Evolutionary conservation across 306 rosid species (phyloP).

Genomic region (Betula pendula): DNA sequence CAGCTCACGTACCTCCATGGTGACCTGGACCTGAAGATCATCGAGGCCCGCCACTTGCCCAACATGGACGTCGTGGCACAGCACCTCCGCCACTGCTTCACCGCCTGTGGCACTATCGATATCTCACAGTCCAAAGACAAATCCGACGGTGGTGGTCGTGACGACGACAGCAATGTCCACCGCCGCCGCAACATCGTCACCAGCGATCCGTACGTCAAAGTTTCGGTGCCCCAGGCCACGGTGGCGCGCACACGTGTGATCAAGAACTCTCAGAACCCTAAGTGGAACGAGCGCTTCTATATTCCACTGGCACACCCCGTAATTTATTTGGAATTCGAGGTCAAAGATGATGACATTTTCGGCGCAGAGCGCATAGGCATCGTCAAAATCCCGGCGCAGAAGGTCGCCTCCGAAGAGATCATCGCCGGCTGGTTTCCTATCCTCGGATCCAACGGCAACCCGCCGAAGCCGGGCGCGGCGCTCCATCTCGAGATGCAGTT

Average conservation of each 20-base stretch:
- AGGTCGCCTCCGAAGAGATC: slow-evolving; percentile 37
- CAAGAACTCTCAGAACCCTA: slow-evolving; percentile 59
- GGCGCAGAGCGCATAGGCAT: slow-evolving; percentile 68
- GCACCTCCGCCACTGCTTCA: slow-evolving; percentile 75
- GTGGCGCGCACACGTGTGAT: slow-evolving; percentile 91
- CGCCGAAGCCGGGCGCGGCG: slow-evolving; percentile 51
- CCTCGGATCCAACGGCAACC: slow-evolving; percentile 33
- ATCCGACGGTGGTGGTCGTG: slow-evolving; percentile 9
- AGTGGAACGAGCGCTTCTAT: slow-evolving; percentile 62
- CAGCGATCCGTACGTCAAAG: slow-evolving; percentile 82
- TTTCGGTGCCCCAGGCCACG: slow-evolving; percentile 70
- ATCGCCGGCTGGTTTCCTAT: slow-evolving; percentile 61
- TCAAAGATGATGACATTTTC: slow-evolving; percentile 76
- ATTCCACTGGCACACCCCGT: slow-evolving; percentile 80
- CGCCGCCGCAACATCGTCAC: slow-evolving; percentile 43
- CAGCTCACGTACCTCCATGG: slow-evolving; percentile 64
- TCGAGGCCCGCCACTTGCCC: slow-evolving; percentile 62
- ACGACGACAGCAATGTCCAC: not conserved
- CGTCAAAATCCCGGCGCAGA: slow-evolving; percentile 52
- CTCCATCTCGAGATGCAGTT: slow-evolving; percentile 61
- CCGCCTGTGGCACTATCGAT: slow-evolving; percentile 64
- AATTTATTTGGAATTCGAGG: slow-evolving; percentile 57
- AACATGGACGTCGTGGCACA: slow-evolving; percentile 85
- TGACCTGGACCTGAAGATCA: slow-evolving; percentile 67
- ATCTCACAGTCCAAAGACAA: slow-evolving; percentile 25